A percentile compares a stretch with the other conserved stretches of the same genome.
Conservation (phyloP, 441 rosid species). For the Populus hybrid region DNA sequence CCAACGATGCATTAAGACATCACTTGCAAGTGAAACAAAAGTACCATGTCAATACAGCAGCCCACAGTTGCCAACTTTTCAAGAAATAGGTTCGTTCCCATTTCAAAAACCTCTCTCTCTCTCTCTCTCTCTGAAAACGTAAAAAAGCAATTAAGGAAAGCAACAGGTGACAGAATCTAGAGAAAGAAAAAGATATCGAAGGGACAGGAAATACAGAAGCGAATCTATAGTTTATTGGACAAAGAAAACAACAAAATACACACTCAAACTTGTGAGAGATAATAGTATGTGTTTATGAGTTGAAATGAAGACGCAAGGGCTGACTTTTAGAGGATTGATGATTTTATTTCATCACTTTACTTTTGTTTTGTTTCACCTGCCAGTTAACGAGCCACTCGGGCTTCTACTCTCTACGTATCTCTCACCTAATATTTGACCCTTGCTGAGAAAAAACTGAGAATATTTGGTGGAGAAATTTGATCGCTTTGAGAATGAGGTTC, state of each 20-base stretch:
- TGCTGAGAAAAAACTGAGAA: no score
- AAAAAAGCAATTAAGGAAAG: slow-evolving; percentile 8
- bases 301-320: slow-evolving; percentile 29
- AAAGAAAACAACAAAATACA: slow-evolving; percentile 10
- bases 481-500: no score
- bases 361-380: slow-evolving; percentile 8
- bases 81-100: slow-evolving; percentile 26
- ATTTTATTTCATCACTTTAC: background rate
- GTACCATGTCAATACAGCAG: slow-evolving; percentile 33
- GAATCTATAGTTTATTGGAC: slow-evolving; percentile 26
- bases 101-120: slow-evolving; percentile 34
- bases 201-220: slow-evolving; percentile 21
- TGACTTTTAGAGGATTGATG: slow-evolving; percentile 29
- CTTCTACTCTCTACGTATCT: background rate
- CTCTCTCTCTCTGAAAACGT: slow-evolving; percentile 10
- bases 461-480: no score
- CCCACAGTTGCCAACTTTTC: slow-evolving; percentile 22
- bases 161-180: slow-evolving; percentile 30
- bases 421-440: background rate
- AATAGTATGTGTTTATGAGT: background rate
- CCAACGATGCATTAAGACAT: slow-evolving; percentile 18
- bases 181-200: slow-evolving; percentile 21
- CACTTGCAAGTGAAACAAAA: slow-evolving; percentile 41
- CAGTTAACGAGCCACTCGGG: background rate
- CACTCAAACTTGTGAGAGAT: background rate